Base-by-base conservation (phyloP, 805 yeast species). In the Saccharomycopsis javanensis region DNA sequence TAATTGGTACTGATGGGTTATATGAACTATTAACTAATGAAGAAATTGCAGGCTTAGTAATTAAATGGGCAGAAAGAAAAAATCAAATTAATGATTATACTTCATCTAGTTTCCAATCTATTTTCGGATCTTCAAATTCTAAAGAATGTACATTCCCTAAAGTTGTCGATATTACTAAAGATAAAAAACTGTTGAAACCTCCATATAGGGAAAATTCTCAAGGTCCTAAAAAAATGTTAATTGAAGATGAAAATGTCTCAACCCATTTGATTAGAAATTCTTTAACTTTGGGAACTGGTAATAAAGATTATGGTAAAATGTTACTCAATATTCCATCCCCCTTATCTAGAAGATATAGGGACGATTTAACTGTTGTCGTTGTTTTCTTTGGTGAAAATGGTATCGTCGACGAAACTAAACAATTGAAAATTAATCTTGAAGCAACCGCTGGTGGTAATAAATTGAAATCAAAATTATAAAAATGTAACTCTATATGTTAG, bases 261-360 rank as follows among this genome's bases (percentile, higher is more conserved):
- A 94, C 99, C 0, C 98, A 94, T 69, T 75, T 94, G 64, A 87
- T 94, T 51, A 80, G 99, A 68, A 92, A 94, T 69, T 98, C 99
- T 0, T 75, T 94, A 58, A 82, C 88, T 57, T 79, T 79, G 62
- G 96, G 97, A 5, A 85, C 86, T 25, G 97, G 96, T 0, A 83
- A 88, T 42, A 81, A 82, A 62, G 97, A 92, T 61, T 91, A 89
- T 64, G 90, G 91, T 2, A 82, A 91, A 23, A 87, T 94, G 80
- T 74, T 94, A 60, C 85, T 90, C 16, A 85, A 94, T 55, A 89
- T 94, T 55, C 98, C 98, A 18, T 80, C 90, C 16, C 97, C 98
- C 1, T 79, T 86, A 64, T 86, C 96, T 20, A 82, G 99, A 71
- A 79, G 89, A 50, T 92, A 91, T 71, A 82, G 99, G 69, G 99